A percentile compares a stretch with the other conserved stretches of the same genome.
Evolutionary conservation across 2,329 filamentous ascomycete genomes (phyloP).

Genomic region (Conoideocrella luteorostrata): DNA sequence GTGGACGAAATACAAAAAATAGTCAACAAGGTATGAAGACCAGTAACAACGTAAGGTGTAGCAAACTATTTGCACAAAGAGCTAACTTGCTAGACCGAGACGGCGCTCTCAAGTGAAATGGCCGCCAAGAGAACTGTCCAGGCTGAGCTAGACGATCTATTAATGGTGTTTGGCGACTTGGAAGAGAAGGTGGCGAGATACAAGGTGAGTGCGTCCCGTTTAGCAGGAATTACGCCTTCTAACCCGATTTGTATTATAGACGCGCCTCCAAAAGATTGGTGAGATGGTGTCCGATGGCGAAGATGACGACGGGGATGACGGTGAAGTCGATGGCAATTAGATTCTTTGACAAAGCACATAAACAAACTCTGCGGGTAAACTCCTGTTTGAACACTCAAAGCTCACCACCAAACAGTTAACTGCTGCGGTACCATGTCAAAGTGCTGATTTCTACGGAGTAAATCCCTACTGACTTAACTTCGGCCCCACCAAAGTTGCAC

Average conservation of each 20-base stretch:
- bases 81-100: constrained; percentile 21
- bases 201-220: constrained; percentile 47
- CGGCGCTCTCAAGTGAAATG: constrained; percentile 38
- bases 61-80: neutral
- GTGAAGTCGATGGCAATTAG: too few relatives aligned
- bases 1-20: constrained; percentile 17
- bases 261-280: constrained; percentile 58
- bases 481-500: too few relatives aligned
- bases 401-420: too few relatives aligned
- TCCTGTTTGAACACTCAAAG: too few relatives aligned
- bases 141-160: constrained; percentile 69
- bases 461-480: too few relatives aligned
- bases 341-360: too few relatives aligned
- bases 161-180: constrained; percentile 74
- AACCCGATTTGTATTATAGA: constrained; percentile 24
- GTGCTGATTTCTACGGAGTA: too few relatives aligned
- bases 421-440: too few relatives aligned
- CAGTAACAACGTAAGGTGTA: too few relatives aligned
- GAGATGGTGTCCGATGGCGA: constrained; percentile 61
- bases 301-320: constrained; percentile 48
- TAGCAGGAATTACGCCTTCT: neutral
- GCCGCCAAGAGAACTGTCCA: constrained; percentile 59
- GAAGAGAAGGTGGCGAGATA: constrained; percentile 72
- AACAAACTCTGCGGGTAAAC: too few relatives aligned
- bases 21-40: too few relatives aligned